Percentiles rank a stretch among this genome's conserved stretches.
phyloP scores from a whole-genome alignment of 2,329 filamentous ascomycete genomes.

The Colletotrichum sidae region DNA sequence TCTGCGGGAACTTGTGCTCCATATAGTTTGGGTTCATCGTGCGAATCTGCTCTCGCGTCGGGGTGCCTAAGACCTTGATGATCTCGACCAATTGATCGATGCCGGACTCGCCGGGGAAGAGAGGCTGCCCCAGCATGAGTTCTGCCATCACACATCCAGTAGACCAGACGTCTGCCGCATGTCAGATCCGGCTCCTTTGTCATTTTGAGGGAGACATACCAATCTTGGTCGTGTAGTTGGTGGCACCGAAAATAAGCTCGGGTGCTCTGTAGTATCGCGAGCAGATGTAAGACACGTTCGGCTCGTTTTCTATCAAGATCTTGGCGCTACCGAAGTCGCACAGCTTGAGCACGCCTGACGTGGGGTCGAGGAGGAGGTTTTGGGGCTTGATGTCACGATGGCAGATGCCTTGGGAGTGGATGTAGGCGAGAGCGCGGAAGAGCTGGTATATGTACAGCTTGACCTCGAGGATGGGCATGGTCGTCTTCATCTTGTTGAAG shows the following conservation, averaged over 20 bases:
- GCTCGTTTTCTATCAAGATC: constrained; percentile 98
- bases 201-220: constrained; percentile 68
- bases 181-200: constrained; percentile 18
- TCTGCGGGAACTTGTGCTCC: constrained; percentile 99
- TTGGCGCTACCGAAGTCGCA: constrained; percentile 99
- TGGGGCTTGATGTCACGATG: constrained; percentile 99
- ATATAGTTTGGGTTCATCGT: constrained; percentile 99
- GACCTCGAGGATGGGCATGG: constrained; percentile 98
- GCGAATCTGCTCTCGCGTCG: constrained; percentile 96
- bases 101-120: constrained; percentile 98
- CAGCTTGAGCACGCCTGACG: constrained; percentile 91
- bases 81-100: constrained; percentile 99
- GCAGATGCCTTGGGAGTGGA: constrained; percentile 99
- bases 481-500: constrained; percentile 99
- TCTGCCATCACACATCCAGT: constrained; percentile 99
- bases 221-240: constrained; percentile 99
- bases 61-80: constrained; percentile 98
- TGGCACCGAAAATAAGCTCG: constrained; percentile 97
- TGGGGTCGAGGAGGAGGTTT: constrained; percentile 93
- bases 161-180: constrained; percentile 89
- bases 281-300: constrained; percentile 99
- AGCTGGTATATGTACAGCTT: constrained; percentile 99
- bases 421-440: constrained; percentile 97
- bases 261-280: constrained; percentile 98
- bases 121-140: constrained; percentile 96